Conservation (phyloP, 2,329 filamentous ascomycete genomes). For the Cytospora leucostoma region DNA sequence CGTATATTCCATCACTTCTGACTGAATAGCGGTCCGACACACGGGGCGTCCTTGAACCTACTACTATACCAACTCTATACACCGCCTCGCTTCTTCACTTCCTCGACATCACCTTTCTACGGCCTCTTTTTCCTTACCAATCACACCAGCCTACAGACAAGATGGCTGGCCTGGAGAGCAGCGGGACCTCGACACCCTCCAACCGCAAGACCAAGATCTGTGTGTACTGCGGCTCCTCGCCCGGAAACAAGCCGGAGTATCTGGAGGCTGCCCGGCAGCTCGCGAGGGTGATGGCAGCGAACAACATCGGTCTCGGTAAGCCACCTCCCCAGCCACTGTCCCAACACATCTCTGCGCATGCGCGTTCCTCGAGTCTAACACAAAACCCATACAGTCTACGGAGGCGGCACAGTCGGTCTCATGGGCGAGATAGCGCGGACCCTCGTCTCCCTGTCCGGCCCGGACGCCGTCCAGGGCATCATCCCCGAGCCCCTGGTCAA, state of each 20-base stretch:
- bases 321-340: constrained; percentile 23
- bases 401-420: constrained; percentile 88
- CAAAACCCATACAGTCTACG: constrained; percentile 66
- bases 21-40: background rate
- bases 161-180: constrained; percentile 43
- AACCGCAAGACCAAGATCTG: constrained; percentile 68
- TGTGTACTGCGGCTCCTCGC: constrained; percentile 88
- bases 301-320: constrained; percentile 74
- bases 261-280: constrained; percentile 76
- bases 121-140: background rate
- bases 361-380: background rate
- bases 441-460: constrained; percentile 79
- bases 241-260: constrained; percentile 73
- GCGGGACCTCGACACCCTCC: constrained; percentile 39
- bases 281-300: constrained; percentile 70
- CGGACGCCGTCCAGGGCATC: constrained; percentile 83
- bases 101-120: too few species aligned
- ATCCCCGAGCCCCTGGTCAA: constrained; percentile 84
- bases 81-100: background rate
- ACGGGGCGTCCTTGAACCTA: background rate
- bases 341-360: background rate
- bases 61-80: background rate
- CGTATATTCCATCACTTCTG: background rate
- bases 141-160: constrained; percentile 2
- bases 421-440: constrained; percentile 94